Evolutionary conservation across 2,329 filamentous ascomycete species (phyloP).

Genomic region (Paracoccidioides lutzii): DNA sequence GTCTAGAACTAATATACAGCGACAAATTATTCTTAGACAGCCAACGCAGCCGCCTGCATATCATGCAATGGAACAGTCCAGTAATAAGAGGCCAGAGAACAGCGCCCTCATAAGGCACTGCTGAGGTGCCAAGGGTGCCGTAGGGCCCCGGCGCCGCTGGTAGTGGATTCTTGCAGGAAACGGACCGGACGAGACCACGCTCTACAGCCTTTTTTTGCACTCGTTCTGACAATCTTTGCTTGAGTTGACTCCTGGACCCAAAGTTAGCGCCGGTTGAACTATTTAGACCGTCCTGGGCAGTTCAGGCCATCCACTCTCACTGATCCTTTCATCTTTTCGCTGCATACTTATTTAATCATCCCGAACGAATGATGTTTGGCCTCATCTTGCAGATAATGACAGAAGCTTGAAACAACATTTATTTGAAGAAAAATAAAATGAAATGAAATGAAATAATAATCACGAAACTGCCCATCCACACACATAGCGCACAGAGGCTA

Average conservation of each 20-base stretch:
- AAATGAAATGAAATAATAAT: background rate
- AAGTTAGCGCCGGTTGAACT: no score
- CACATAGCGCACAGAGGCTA: no score
- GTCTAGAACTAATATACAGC: constrained; percentile 6
- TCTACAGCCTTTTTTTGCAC: background rate
- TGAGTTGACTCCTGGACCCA: background rate
- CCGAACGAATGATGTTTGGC: background rate
- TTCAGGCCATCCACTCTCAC: background rate
- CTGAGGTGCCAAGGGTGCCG: constrained; percentile 2
- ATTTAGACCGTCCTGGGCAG: background rate
- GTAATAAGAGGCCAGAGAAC: constrained; percentile 1
- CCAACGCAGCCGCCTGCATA: constrained; percentile 8
- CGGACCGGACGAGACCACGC: background rate
- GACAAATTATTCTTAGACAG: constrained; percentile 4
- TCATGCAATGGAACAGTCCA: constrained; percentile 3
- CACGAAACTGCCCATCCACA: no score
- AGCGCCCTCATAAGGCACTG: constrained; percentile 3
- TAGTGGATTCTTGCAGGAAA: constrained; percentile 5
- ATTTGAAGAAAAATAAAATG: background rate
- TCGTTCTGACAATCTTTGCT: background rate
- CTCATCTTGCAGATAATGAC: background rate
- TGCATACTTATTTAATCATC: background rate
- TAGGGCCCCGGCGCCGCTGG: background rate
- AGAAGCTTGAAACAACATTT: background rate
- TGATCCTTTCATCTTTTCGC: background rate